Evolutionary conservation across 108 stramenopile species (phyloP), one percentile per base, ranked within the genome.

Genomic region (Nitzschia inconspicua): DNA sequence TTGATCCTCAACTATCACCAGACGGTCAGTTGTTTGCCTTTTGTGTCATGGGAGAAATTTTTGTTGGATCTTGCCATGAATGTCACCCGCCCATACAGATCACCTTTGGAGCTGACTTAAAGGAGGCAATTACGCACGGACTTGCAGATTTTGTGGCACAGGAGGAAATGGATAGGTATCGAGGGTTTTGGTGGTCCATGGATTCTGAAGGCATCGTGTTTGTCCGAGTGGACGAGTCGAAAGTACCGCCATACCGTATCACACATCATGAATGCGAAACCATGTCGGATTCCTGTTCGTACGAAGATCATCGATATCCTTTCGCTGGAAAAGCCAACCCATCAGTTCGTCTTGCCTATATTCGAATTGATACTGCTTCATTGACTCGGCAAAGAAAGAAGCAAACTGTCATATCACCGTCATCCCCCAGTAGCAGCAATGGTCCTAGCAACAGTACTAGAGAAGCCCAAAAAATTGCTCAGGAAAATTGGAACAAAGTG

Each of bases 141-240:
- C 50, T 95, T 13, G 94, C 96, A 10, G 96, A 97, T 66, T 97
- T 89, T 73, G 71, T 95, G 16, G 89, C 94, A 3, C 89, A 92
- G 53, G 96, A 97, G 75, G 96, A 97, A 76, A 95, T 97, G 96
- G 93, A 95, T 63, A 77, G 93, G 14, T 97, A 94, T 72, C 54
- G 79, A 27, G 96, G 96, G 10, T 95, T 80, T 72, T 97, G 96
- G 96, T 93, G 89, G 89, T 71, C 77, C 20, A 78, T 82, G 6
- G 75, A 86, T 67, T 75, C 82, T 13, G 51, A 42, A 2, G 77
- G 75, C 10, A 76, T 95, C 31, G 58, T 86, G 24, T 92, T 90
- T 65, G 70, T 77, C 7, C 51, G 67, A 39, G 88, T 92, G 7
- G 96, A 97, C 66, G 96, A 97, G 74, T 66, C 83, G 14, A 52